Conservation (phyloP, 345 rosid genomes). For the Rubroshorea leprosula region DNA sequence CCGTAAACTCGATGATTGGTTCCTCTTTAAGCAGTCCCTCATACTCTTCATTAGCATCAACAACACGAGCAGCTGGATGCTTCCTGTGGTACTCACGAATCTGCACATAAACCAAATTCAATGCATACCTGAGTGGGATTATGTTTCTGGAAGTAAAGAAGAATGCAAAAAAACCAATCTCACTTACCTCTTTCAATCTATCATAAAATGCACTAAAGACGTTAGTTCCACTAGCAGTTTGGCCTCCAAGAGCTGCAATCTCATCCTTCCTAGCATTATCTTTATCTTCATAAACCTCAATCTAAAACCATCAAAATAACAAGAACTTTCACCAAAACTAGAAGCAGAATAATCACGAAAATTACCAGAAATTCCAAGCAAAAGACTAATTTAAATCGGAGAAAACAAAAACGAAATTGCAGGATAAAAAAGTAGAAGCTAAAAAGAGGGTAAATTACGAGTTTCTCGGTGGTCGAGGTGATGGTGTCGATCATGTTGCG, state of each 20-base stretch:
- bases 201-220: slow-evolving; percentile 85
- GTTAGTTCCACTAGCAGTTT: slow-evolving; percentile 61
- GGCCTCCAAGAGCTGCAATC: slow-evolving; percentile 92
- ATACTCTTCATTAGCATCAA: slow-evolving; percentile 63
- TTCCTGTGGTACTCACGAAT: slow-evolving; percentile 88
- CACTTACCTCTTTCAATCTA: slow-evolving; percentile 77
- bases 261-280: slow-evolving; percentile 90
- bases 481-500: slow-evolving; percentile 71
- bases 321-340: neutral
- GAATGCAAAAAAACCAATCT: neutral
- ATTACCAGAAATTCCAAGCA: neutral
- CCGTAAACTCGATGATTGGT: slow-evolving; percentile 74
- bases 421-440: neutral
- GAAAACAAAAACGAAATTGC: neutral
- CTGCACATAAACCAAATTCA: slow-evolving; percentile 23
- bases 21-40: slow-evolving; percentile 82
- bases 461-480: slow-evolving; percentile 52
- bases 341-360: neutral
- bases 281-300: slow-evolving; percentile 80
- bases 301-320: slow-evolving; percentile 27
- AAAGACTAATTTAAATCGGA: neutral
- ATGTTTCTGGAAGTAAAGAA: neutral
- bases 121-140: neutral
- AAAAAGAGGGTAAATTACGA: slow-evolving; percentile 32
- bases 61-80: slow-evolving; percentile 77